phyloP scores from a whole-genome alignment of 1,284 basidiomycete species.

The Hemileia vastatrix region DNA sequence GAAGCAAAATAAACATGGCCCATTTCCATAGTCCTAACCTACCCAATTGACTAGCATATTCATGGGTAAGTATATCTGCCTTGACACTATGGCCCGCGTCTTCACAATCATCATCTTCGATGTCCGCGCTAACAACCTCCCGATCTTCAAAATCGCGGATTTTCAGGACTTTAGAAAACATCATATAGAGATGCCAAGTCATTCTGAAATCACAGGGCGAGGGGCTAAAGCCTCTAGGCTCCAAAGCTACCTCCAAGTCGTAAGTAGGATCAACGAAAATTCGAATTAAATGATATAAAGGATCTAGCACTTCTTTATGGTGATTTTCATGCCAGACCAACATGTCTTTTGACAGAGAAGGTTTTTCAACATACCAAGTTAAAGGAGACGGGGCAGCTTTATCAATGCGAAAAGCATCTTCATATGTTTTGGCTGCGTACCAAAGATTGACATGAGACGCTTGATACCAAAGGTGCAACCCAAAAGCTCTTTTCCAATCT shows the following conservation, averaged over 20 bases:
- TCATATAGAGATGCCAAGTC: constrained; percentile 85
- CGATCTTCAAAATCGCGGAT: constrained; percentile 78
- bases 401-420: constrained; percentile 41
- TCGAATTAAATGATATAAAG: constrained; percentile 71
- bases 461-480: constrained; percentile 82
- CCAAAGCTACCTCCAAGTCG: constrained; percentile 50
- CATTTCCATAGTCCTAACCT: constrained; percentile 68
- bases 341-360: constrained; percentile 16
- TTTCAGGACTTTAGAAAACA: constrained; percentile 71
- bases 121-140: constrained; percentile 46
- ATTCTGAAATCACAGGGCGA: constrained; percentile 70
- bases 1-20: constrained; percentile 78
- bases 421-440: constrained; percentile 51
- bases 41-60: constrained; percentile 82
- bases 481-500: constrained; percentile 93
- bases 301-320: constrained; percentile 52
- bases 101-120: constrained; percentile 35
- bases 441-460: constrained; percentile 23
- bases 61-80: constrained; percentile 70
- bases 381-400: constrained; percentile 42
- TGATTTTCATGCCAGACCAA: constrained; percentile 12
- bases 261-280: constrained; percentile 55
- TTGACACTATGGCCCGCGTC: constrained; percentile 65
- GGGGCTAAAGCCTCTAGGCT: constrained; percentile 63
- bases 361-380: constrained; percentile 54